These are phyloP conservation scores for Tricholoma sp. DNA, from an alignment of 768 basidiomycete species.

Conservation along the genomic window DNA sequence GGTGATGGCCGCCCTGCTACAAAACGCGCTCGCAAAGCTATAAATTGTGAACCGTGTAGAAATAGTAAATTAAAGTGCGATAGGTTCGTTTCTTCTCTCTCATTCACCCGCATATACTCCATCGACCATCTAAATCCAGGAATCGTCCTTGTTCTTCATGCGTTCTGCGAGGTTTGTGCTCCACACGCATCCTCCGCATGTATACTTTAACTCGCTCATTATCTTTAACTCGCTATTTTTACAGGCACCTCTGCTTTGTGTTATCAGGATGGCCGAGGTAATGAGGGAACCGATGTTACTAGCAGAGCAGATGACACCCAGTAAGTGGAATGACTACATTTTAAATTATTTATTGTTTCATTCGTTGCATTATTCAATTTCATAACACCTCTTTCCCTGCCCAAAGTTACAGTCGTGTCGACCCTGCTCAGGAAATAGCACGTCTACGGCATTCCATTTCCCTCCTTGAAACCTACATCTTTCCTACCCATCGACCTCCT, in stretches of 20 bases:
- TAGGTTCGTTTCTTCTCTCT: slow-evolving; percentile 40
- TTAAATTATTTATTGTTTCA: slow-evolving; percentile 2
- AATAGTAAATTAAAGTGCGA: slow-evolving; percentile 89
- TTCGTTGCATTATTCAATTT: not conserved
- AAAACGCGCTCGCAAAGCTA: slow-evolving; percentile 81
- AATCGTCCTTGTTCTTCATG: slow-evolving; percentile 88
- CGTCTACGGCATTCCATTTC: slow-evolving; percentile 64
- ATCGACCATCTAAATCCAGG: slow-evolving; percentile 31
- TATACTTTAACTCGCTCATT: too few species aligned
- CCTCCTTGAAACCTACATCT: slow-evolving; percentile 59
- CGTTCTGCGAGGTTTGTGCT: slow-evolving; percentile 67
- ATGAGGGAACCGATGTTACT: slow-evolving; percentile 47
- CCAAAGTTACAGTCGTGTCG: slow-evolving; percentile 41
- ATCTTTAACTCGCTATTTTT: too few species aligned
- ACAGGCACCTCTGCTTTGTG: slow-evolving; percentile 76
- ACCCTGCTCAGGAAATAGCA: slow-evolving; percentile 63
- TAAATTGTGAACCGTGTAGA: slow-evolving; percentile 86
- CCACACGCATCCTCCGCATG: not conserved
- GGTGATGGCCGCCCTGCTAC: slow-evolving; percentile 61
- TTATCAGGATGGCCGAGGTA: slow-evolving; percentile 70
- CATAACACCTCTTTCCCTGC: slow-evolving; percentile 5
- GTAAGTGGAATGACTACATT: slow-evolving; percentile 31
- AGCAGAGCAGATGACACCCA: slow-evolving; percentile 59
- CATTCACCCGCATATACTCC: slow-evolving; percentile 4
- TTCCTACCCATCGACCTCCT: slow-evolving; percentile 36